These are phyloP conservation scores for Tricholoma hemisulphureum DNA, from an alignment of 768 basidiomycete species.

Conservation along the genomic window DNA sequence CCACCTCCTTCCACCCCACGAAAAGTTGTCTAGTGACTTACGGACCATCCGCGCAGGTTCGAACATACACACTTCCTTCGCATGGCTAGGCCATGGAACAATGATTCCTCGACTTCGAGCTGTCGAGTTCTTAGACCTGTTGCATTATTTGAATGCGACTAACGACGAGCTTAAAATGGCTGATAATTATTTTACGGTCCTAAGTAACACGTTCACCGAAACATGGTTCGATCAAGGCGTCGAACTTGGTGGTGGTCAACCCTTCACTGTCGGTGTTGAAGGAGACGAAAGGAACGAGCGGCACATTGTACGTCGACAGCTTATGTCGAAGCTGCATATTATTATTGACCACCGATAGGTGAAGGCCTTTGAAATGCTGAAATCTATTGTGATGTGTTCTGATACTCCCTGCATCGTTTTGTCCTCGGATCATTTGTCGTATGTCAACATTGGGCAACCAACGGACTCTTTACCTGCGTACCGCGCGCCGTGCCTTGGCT, in stretches of 20 bases:
- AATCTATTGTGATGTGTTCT: slow-evolving; percentile 26
- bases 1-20: slow-evolving; percentile 59
- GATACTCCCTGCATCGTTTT: not conserved
- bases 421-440: slow-evolving; percentile 17
- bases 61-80: slow-evolving; percentile 52
- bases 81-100: slow-evolving; percentile 67
- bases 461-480: slow-evolving; percentile 10
- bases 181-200: slow-evolving; percentile 66
- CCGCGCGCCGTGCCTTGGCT: slow-evolving; percentile 42
- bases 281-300: slow-evolving; percentile 56
- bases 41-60: slow-evolving; percentile 39
- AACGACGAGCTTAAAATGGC: slow-evolving; percentile 60
- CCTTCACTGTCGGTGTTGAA: slow-evolving; percentile 60
- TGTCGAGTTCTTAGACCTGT: slow-evolving; percentile 47
- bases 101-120: slow-evolving; percentile 46
- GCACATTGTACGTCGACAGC: slow-evolving; percentile 50
- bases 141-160: slow-evolving; percentile 42
- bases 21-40: slow-evolving; percentile 54
- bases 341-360: slow-evolving; percentile 28
- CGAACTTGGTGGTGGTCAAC: slow-evolving; percentile 54
- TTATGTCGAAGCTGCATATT: not conserved
- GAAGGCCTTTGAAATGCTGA: slow-evolving; percentile 45
- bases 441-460: slow-evolving; percentile 18
- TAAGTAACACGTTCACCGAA: slow-evolving; percentile 55
- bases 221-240: slow-evolving; percentile 66